phyloP scores from a whole-genome alignment of 2,329 filamentous ascomycete species.

The Apiospora arundinis region DNA sequence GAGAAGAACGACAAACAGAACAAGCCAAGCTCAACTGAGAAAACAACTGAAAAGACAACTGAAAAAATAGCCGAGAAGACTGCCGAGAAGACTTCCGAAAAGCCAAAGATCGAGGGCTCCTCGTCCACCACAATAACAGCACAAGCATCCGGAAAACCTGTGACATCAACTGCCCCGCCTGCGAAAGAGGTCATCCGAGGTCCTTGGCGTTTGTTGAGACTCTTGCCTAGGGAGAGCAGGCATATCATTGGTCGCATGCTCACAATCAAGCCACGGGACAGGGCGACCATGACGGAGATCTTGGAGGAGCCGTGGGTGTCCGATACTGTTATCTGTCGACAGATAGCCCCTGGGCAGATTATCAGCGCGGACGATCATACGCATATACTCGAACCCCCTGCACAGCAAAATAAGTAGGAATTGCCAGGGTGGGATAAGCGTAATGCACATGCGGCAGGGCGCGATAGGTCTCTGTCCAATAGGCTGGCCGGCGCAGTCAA shows the following conservation, averaged over 20 bases:
- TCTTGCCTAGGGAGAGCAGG: constrained; percentile 87
- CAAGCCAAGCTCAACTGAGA: constrained; percentile 25
- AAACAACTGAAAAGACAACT: neutral
- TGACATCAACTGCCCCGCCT: constrained; percentile 34
- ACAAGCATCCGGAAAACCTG: constrained; percentile 29
- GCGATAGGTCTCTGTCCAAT: neutral
- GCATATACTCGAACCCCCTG: constrained; percentile 82
- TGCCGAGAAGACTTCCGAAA: constrained; percentile 3
- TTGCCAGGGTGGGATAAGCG: neutral
- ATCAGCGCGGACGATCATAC: constrained; percentile 78
- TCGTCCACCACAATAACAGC: constrained; percentile 36
- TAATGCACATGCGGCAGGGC: neutral
- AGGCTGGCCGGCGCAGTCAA: neutral
- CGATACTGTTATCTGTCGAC: constrained; percentile 81
- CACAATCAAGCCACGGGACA: constrained; percentile 81
- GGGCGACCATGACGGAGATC: constrained; percentile 86
- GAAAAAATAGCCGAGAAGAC: constrained; percentile 2
- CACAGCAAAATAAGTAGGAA: constrained; percentile 46
- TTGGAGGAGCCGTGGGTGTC: constrained; percentile 90
- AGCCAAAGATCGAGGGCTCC: constrained; percentile 26
- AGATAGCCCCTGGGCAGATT: constrained; percentile 73
- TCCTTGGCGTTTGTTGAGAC: constrained; percentile 85
- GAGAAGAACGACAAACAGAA: constrained; percentile 42
- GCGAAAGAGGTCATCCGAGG: constrained; percentile 84
- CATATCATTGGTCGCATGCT: constrained; percentile 94